Base-by-base conservation (phyloP, 2,329 filamentous ascomycete species). In the Aspergillus viridinutans region DNA sequence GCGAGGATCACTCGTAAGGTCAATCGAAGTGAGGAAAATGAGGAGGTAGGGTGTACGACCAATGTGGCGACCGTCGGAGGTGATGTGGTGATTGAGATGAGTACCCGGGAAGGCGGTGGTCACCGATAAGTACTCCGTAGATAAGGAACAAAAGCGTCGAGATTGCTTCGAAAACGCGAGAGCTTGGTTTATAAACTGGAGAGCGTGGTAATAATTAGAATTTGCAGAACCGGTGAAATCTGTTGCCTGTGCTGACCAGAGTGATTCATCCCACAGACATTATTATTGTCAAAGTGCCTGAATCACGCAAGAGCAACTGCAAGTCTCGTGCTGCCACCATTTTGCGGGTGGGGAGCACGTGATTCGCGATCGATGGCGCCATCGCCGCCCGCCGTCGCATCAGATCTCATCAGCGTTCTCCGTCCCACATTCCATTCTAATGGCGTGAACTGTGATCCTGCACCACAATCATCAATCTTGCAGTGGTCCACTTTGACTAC, bases 251-350 rank as follows among this genome's bases (percentile, higher is more conserved):
- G 6, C 23, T 10, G 8, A 23, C 23, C 12, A 10, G 43, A 38
- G 28, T 56, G 20, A 47, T 32, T 26, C 25, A 38, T 20, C 28
- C 10, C 28, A 35, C 10, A 32, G 28, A 50, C n/a, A 50, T 28
- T 17, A 8, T 17, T n/a, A n/a, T 28, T 28, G 9, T 29, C 28
- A 1, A 25, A 17, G 47, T 23, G n/a, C 26, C 6, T 56, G 52
- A 49, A 63, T 64, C 62, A 64, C 62, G 62, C 62, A 63, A 62
- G 56, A 54, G 54, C 59, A 50, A 50, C 48, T 51, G 43, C 28
- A 52, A 54, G 55, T 57, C 58, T 59, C 59, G 50, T 61, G 55
- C 57, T 55, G 26, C 49, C 32, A n/a, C 20, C 28, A 28, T 42
- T 47, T 12, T 47, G 21, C 21, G 54, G 60, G 51, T 32, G 29